Evolutionary conservation across 805 yeast species (phyloP).

Genomic region (Jamesozyma hellenica): DNA sequence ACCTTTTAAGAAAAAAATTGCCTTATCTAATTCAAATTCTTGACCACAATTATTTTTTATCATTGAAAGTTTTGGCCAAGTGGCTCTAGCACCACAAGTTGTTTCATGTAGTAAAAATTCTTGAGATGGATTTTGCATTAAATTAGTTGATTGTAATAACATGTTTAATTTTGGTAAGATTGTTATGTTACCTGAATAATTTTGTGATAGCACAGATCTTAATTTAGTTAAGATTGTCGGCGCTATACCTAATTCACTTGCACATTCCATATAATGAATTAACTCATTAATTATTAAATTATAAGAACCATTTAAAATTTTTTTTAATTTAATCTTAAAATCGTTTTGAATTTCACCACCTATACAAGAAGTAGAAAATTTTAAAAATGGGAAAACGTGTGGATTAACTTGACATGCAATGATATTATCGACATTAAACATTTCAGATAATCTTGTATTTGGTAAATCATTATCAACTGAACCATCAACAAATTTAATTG

Average conservation of each 20-base stretch:
- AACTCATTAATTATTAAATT: constrained; percentile 59
- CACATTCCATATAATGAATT: constrained; percentile 64
- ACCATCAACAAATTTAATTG: constrained; percentile 85
- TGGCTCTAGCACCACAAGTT: constrained; percentile 77
- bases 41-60: constrained; percentile 84
- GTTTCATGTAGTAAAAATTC: constrained; percentile 56
- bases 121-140: constrained; percentile 74
- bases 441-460: constrained; percentile 77
- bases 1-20: constrained; percentile 59
- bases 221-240: constrained; percentile 63
- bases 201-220: constrained; percentile 70
- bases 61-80: constrained; percentile 86
- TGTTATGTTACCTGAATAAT: constrained; percentile 88
- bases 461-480: constrained; percentile 94
- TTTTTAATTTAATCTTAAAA: constrained; percentile 44
- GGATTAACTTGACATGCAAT: constrained; percentile 97
- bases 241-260: constrained; percentile 67
- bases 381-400: constrained; percentile 83
- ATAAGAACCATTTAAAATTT: constrained; percentile 43
- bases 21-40: constrained; percentile 76
- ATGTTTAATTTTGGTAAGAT: constrained; percentile 68
- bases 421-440: constrained; percentile 95
- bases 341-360: constrained; percentile 63
- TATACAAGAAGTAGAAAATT: constrained; percentile 52
- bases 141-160: constrained; percentile 44